Evolutionary conservation across 306 rosid genomes (phyloP).

Genomic region (Luffa acutangula): DNA sequence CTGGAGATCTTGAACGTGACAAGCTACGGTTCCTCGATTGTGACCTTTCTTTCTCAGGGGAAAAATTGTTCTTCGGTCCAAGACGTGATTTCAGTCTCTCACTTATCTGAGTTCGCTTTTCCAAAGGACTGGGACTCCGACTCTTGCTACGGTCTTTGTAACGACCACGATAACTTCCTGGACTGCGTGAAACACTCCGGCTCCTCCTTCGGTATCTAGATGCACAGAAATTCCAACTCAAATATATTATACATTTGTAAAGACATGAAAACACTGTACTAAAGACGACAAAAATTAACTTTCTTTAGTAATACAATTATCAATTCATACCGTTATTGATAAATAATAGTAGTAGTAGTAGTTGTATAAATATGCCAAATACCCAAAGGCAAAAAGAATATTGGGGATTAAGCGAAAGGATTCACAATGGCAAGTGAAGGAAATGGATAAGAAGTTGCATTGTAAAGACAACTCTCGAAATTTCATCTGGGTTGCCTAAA

Average conservation of each 20-base stretch:
- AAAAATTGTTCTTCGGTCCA: slow-evolving; percentile 44
- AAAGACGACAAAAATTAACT: background rate
- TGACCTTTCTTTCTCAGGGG: slow-evolving; percentile 36
- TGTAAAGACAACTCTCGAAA: background rate
- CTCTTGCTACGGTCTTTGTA: slow-evolving; percentile 33
- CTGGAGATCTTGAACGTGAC: slow-evolving; percentile 55
- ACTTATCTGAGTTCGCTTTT: slow-evolving; percentile 53
- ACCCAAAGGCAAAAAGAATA: background rate
- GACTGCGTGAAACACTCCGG: slow-evolving; percentile 61
- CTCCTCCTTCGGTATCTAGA: slow-evolving; percentile 60
- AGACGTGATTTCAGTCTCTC: slow-evolving; percentile 75
- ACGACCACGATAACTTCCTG: slow-evolving; percentile 43
- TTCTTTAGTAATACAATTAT: background rate
- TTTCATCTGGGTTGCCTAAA: background rate
- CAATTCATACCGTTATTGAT: background rate
- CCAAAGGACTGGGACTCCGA: slow-evolving; percentile 45
- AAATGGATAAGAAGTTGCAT: background rate
- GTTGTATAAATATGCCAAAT: background rate
- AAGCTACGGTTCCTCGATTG: slow-evolving; percentile 25
- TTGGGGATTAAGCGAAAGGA: background rate
- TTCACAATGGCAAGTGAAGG: background rate
- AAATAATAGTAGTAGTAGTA: background rate
- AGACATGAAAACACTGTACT: background rate
- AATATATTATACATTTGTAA: background rate
- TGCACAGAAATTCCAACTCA: background rate